Conservation (phyloP, 73 alveolate genomes). For the Tetrahymena thermophila region DNA sequence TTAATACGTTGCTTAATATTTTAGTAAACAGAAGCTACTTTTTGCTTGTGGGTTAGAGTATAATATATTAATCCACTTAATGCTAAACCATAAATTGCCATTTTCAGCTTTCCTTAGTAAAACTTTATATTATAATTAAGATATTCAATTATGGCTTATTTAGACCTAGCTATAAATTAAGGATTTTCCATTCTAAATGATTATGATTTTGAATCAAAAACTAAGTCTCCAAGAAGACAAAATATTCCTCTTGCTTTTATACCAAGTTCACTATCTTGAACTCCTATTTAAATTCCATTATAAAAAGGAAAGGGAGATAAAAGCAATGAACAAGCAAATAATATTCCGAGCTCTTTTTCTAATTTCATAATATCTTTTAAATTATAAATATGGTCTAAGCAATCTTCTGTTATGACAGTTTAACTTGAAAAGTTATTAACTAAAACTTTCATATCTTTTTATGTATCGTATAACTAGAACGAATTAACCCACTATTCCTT, state of each 20-base stretch:
- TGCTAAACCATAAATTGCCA: not conserved
- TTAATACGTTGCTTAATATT: not conserved
- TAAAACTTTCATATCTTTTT: not conserved
- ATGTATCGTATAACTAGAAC: not conserved
- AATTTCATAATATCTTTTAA: not conserved
- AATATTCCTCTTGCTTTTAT: not conserved
- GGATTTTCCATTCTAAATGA: not conserved
- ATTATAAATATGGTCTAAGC: not conserved
- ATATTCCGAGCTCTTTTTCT: not conserved
- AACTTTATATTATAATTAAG: not conserved
- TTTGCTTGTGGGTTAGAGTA: not conserved
- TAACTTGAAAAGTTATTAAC: not conserved
- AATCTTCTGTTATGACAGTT: not conserved
- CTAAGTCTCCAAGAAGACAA: not conserved
- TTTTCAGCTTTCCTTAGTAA: not conserved
- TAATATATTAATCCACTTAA: not conserved
- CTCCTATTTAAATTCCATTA: not conserved
- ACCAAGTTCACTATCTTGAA: not conserved
- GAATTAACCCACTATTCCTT: not conserved
- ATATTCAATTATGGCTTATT: not conserved
- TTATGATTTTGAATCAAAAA: not conserved
- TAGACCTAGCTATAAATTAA: not conserved
- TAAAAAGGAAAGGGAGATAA: not conserved
- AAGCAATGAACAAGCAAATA: not conserved
- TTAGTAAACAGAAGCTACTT: not conserved